A percentile compares a stretch with the other conserved stretches of the same genome.
These are phyloP conservation scores for Pythium graminicola DNA, from an alignment of 352 stramenopile species.

Conservation along the genomic window DNA sequence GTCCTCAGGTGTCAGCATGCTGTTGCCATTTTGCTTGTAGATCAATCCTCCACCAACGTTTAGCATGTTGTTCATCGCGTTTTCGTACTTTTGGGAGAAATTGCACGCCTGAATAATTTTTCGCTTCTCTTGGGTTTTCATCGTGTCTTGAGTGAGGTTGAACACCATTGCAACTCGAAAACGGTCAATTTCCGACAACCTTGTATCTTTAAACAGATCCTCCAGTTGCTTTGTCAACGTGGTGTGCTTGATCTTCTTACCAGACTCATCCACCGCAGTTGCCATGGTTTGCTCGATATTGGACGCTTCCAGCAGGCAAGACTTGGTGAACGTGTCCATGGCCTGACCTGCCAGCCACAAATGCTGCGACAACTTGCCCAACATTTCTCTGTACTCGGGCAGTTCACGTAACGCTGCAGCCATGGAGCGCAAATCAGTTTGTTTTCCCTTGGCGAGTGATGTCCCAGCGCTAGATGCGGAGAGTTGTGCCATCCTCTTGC, in stretches of 20 bases:
- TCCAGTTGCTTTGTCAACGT: conserved; percentile 86
- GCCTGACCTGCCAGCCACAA: conserved; percentile 92
- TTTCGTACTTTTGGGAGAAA: conserved; percentile 63
- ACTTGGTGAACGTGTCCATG: conserved; percentile 91
- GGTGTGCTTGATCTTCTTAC: conserved; percentile 81
- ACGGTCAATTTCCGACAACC: conserved; percentile 67
- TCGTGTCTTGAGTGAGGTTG: conserved; percentile 87
- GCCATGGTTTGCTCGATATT: conserved; percentile 94
- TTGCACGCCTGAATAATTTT: conserved; percentile 82
- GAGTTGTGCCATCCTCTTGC: conserved; percentile 64
- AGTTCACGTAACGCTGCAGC: conserved; percentile 89
- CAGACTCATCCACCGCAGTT: conserved; percentile 91
- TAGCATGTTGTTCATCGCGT: conserved; percentile 58
- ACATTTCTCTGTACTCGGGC: conserved; percentile 93
- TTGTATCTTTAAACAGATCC: conserved; percentile 79
- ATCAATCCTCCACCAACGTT: conserved; percentile 40
- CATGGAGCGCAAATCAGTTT: conserved; percentile 89
- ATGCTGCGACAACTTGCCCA: conserved; percentile 93
- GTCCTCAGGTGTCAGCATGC: conserved; percentile 42
- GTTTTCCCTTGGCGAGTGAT: conserved; percentile 70
- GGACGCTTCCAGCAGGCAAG: conserved; percentile 83
- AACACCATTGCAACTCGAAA: conserved; percentile 92
- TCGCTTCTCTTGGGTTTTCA: conserved; percentile 83
- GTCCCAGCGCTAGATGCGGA: conserved; percentile 76
- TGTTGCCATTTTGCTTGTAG: conserved; percentile 69